phyloP scores from a whole-genome alignment of 495 filamentous ascomycete species.

The Emericellopsis terricola region DNA sequence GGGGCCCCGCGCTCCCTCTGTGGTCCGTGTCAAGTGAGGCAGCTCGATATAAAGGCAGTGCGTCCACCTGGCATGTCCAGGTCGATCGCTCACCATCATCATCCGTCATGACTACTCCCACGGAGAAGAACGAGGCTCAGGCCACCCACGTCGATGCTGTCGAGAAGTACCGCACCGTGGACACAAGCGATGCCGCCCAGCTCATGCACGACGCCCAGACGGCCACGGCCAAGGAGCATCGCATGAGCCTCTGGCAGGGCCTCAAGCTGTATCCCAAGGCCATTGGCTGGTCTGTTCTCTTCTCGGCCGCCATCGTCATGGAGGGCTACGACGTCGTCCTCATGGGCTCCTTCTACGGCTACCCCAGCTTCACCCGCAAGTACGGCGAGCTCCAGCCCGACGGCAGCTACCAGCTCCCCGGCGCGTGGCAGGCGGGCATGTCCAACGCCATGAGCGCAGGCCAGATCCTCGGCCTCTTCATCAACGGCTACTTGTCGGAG shows the following conservation, averaged over 20 bases:
- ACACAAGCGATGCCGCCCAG: too few species aligned
- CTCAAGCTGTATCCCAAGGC: conserved; percentile 24
- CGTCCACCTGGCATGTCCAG: too few species aligned
- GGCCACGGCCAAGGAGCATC: conserved; percentile 20
- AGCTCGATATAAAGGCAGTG: too few species aligned
- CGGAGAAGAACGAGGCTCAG: too few species aligned
- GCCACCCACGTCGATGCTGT: too few species aligned
- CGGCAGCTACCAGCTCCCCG: conserved; percentile 37
- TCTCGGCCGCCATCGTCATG: conserved; percentile 12
- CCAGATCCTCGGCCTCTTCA: conserved; percentile 20
- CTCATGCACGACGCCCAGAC: conserved; percentile 12
- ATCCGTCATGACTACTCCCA: too few species aligned
- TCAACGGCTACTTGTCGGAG: conserved; percentile 29
- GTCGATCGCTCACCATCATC: too few species aligned
- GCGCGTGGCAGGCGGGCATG: conserved; percentile 33
- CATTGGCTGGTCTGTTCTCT: conserved; percentile 26
- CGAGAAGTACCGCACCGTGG: too few species aligned
- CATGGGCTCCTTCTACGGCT: conserved; percentile 10
- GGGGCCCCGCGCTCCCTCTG: too few species aligned
- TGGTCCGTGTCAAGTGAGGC: too few species aligned
- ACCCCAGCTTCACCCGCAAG: conserved; percentile 14
- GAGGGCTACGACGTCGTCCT: conserved; percentile 11
- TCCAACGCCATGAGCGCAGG: conserved; percentile 29
- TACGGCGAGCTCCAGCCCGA: conserved; percentile 11
- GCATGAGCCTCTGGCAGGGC: conserved; percentile 22